Base-by-base conservation (phyloP, 805 yeast species). In the Wickerhamiella spandovensis region DNA sequence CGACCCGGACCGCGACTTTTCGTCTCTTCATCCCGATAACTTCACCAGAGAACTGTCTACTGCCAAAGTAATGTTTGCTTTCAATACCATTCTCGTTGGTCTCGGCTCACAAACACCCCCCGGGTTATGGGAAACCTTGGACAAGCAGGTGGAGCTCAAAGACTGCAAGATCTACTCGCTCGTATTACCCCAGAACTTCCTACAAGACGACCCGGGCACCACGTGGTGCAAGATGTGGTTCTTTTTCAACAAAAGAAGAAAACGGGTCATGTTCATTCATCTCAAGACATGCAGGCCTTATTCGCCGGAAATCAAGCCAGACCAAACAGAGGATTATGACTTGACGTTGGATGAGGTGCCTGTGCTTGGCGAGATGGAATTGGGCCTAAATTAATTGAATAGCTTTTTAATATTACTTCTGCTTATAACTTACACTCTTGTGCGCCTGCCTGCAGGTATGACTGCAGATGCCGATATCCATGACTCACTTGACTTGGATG, bases 1-100 rank as follows among this genome's bases (percentile, higher is more conserved):
- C 4, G 90, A 85, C 62, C 97, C 98, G 0, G 98, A 92, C 64
- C 95, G 92, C 61, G 98, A 92, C 62, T 92, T 90, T 60, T 76
- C 94, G 12, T 76, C 82, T 23, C 75, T 92, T 54, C 87, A 85
- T 61, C 98, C 98, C 1, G 72, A 72, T 18, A 82, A 79, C 64
- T 84, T 84, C 65, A 67, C 72, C 41, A 76, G 84, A n/a, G 76
- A 69, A 44, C 44, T 65, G 60, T 55, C 69, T 64, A 17, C 25
- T 2, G 21, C 44, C 13, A 43, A 44, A 13, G 63, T 78, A 72
- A 51, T 74, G 78, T 56, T 77, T 78, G 52, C 80, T 49, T 81
- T 92, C 61, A 87, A 88, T 64, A 85, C 86, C 57, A 72, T 89
- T 3, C 73, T 90, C 58, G 74, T 82, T 50, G 79, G 84, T 1